Evolutionary conservation across 306 rosid species (phyloP), one percentile per base, ranked within the genome.

Genomic region (Cucurbita maxima): DNA sequence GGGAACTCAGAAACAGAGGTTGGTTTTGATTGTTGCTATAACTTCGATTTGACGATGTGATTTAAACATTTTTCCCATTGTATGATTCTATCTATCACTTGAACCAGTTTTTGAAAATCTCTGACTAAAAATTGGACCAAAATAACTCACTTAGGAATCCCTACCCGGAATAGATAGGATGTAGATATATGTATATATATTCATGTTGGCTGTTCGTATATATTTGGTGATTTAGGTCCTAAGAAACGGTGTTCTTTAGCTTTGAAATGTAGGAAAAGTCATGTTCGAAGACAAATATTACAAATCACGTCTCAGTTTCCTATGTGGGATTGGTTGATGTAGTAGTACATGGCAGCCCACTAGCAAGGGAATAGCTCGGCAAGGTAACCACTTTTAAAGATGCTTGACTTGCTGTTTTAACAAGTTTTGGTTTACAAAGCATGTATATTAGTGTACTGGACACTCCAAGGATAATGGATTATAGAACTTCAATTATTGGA

Each of bases 1-100:
- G 15, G 36, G 71, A 19, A 50, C 14, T 4, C 54, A 50, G 45
- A 36, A 71, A 71, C 61, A 53, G 62, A 15, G 50, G 37, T 51
- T 36, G 48, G 11, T 51, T 71, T 71, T 71, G 75, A 8, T 71
- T 52, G 76, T 38, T 72, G 50, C 38, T 71, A 53, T 71, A 30
- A 34, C 34, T 34, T 53, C 37, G 51, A 48, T 48, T 69, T 48
- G 43, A 48, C 54, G 2, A 48, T 43, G 53, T 72, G 8, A 38
- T 55, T 13, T 72, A 3, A 72, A 53, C 64, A 55, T 54, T 72
- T 72, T 40, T 40, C 74, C 37, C 10, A 1, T 54, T 54, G 75
- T 72, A 56, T 55, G 64, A 72, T 72, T 53, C 44, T 69, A 25
- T 22, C 37, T 69, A 34, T 48, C 14, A 25, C 43, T 13, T 68